A percentile compares a stretch with the other conserved stretches of the same genome.
Evolutionary conservation across 148 eudicot species (phyloP).

Genomic region (Salicornia ramosissima): DNA sequence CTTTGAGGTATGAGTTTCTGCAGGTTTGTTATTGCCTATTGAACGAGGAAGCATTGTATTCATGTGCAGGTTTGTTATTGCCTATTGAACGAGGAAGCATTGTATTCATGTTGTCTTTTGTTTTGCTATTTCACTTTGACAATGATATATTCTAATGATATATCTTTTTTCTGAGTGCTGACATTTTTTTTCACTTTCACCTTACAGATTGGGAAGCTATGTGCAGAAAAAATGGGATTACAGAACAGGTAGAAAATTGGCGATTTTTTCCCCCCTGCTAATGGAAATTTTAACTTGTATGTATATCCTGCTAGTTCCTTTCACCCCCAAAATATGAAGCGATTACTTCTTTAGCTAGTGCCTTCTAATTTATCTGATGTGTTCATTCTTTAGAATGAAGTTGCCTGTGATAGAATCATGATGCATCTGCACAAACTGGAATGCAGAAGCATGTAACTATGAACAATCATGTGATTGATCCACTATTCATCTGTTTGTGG

Average conservation of each 20-base stretch:
- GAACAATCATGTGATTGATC: background rate
- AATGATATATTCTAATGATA: background rate
- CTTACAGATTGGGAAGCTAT: background rate
- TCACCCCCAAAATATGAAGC: background rate
- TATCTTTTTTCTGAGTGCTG: background rate
- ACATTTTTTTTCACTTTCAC: background rate
- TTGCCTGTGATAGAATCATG: background rate
- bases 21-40: background rate
- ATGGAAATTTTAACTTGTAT: background rate
- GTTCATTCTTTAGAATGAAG: background rate
- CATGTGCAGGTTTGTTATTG: background rate
- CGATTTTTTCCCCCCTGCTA: background rate
- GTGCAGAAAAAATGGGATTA: background rate
- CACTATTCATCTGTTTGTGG: background rate
- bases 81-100: background rate
- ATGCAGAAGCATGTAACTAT: background rate
- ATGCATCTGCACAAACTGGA: background rate
- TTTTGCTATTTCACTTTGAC: background rate
- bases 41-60: background rate
- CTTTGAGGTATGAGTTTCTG: background rate
- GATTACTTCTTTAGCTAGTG: background rate
- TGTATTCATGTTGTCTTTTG: background rate
- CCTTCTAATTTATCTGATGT: background rate
- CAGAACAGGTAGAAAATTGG: background rate
- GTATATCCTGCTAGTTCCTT: background rate